phyloP scores from a whole-genome alignment of 208 protist species.

The Wallacemonas collosoma region DNA sequence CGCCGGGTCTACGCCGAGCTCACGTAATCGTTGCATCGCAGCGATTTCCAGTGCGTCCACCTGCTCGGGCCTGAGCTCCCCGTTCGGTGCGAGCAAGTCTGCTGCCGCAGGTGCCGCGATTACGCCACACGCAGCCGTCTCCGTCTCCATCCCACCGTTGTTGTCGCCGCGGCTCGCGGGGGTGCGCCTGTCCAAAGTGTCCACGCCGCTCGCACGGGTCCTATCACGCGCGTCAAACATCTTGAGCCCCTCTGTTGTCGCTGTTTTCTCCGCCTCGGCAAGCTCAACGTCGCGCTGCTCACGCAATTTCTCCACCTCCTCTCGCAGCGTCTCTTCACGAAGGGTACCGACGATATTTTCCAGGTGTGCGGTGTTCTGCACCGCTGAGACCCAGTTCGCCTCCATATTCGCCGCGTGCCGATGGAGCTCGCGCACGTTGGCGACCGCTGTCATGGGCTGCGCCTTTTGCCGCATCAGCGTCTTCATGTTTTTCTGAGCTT shows the following conservation, averaged over 20 bases:
- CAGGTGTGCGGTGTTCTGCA: conserved; percentile 64
- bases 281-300: conserved; percentile 17
- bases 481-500: conserved; percentile 58
- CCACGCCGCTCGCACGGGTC: too few relatives aligned
- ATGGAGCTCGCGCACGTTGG: conserved; percentile 65
- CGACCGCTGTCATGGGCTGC: conserved; percentile 41
- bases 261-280: conserved; percentile 15
- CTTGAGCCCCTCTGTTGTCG: neutral
- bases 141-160: neutral
- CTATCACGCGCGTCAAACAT: neutral
- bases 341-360: conserved; percentile 54
- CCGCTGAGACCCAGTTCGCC: conserved; percentile 70
- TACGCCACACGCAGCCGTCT: neutral
- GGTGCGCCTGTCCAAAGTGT: neutral
- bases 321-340: conserved; percentile 48
- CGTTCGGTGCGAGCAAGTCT: conserved; percentile 11
- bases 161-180: neutral
- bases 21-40: conserved; percentile 56
- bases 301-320: conserved; percentile 31
- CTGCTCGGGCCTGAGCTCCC: conserved; percentile 63
- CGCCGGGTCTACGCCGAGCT: conserved; percentile 64
- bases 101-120: neutral
- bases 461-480: conserved; percentile 48
- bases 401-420: conserved; percentile 75
- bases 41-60: conserved; percentile 71